These are phyloP conservation scores for Vigna radiata DNA, from an alignment of 306 rosid genomes.

Conservation along the genomic window DNA sequence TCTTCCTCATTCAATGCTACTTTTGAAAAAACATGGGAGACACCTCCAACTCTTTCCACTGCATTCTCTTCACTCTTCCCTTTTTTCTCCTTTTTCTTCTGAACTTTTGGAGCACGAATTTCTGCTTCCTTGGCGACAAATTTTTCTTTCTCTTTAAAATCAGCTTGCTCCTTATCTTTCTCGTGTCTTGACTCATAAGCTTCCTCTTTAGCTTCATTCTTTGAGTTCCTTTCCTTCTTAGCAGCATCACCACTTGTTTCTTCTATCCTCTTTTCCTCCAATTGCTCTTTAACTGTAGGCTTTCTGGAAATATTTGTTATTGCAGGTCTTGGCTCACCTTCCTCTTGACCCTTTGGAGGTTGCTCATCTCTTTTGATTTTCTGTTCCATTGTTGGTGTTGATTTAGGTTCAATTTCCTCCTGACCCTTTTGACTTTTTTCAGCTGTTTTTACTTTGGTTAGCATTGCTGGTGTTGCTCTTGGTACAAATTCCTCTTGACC, in stretches of 20 bases:
- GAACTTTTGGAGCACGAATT: not conserved
- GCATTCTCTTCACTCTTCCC: constrained; percentile 32
- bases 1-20: constrained; percentile 51
- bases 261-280: constrained; percentile 28
- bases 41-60: constrained; percentile 19
- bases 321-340: constrained; percentile 16
- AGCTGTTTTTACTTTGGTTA: not conserved
- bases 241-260: constrained; percentile 8
- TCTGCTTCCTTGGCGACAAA: constrained; percentile 28
- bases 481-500: constrained; percentile 31
- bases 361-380: constrained; percentile 24
- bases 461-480: not conserved
- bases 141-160: constrained; percentile 28
- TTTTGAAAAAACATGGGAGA: constrained; percentile 42
- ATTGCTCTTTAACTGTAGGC: not conserved
- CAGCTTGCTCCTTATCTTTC: constrained; percentile 31
- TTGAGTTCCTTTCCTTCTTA: constrained; percentile 22
- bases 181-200: constrained; percentile 30
- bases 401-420: constrained; percentile 41
- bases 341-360: constrained; percentile 15
- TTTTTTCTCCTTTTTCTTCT: constrained; percentile 16
- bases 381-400: not conserved
- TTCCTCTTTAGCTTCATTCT: constrained; percentile 37
- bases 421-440: constrained; percentile 14
- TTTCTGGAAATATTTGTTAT: not conserved